phyloP scores from a whole-genome alignment of 1,139 yeast genomes.

The Nakaseomyces kungkrabaensis region DNA sequence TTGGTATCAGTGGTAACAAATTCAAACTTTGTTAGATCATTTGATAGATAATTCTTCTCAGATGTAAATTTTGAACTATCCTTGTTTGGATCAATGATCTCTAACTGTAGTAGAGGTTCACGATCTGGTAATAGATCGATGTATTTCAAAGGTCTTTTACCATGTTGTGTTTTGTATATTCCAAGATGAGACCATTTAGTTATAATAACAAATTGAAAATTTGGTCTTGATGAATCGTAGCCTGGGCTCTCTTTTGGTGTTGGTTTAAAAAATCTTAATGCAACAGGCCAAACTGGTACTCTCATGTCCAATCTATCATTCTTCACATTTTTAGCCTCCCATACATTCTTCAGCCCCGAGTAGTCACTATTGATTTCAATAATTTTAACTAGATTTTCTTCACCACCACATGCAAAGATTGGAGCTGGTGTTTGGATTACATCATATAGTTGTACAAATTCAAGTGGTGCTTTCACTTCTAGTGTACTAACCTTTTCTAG shows the following conservation, averaged over 20 bases:
- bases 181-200: slow-evolving; percentile 42
- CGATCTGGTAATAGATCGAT: slow-evolving; percentile 31
- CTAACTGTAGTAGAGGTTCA: slow-evolving; percentile 22
- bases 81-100: slow-evolving; percentile 7
- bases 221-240: slow-evolving; percentile 21
- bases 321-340: slow-evolving; percentile 57
- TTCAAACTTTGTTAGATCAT: slow-evolving; percentile 12
- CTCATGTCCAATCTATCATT: slow-evolving; percentile 54
- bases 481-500: slow-evolving; percentile 14
- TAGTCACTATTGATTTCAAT: slow-evolving; percentile 32
- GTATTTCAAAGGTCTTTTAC: slow-evolving; percentile 44
- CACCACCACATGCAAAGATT: slow-evolving; percentile 62
- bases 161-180: slow-evolving; percentile 48
- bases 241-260: slow-evolving; percentile 15
- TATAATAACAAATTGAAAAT: slow-evolving; percentile 43
- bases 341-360: slow-evolving; percentile 30
- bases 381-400: slow-evolving; percentile 55
- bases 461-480: slow-evolving; percentile 33
- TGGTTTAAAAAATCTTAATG: slow-evolving; percentile 33
- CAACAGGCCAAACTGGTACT: slow-evolving; percentile 52
- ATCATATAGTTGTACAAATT: slow-evolving; percentile 39
- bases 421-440: slow-evolving; percentile 34
- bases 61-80: slow-evolving; percentile 8
- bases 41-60: slow-evolving; percentile 15
- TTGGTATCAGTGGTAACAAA: slow-evolving; percentile 24